Evolutionary conservation across 768 basidiomycete species (phyloP).

Genomic region (Termitomyces sp.): DNA sequence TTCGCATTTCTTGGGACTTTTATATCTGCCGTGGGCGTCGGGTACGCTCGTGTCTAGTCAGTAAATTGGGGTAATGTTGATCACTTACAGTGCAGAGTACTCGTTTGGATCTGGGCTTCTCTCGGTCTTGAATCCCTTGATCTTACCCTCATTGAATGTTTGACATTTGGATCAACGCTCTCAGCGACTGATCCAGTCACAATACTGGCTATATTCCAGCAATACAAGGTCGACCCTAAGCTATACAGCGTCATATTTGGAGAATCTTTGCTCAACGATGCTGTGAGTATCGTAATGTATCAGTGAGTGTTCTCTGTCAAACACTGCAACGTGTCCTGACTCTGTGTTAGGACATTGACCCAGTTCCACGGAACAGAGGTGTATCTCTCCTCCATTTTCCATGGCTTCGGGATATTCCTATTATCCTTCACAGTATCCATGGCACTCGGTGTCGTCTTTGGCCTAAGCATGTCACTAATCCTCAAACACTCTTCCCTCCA

Average conservation of each 20-base stretch:
- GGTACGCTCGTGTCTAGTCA: conserved; percentile 51
- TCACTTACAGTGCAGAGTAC: conserved; percentile 60
- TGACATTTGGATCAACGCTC: conserved; percentile 93
- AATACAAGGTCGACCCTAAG: conserved; percentile 98
- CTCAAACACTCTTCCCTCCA: conserved; percentile 91
- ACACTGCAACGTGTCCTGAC: neutral
- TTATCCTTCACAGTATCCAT: conserved; percentile 93
- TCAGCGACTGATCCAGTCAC: conserved; percentile 98
- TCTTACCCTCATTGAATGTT: conserved; percentile 84
- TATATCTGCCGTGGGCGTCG: conserved; percentile 92
- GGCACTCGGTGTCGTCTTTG: conserved; percentile 89
- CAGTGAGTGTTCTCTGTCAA: conserved; percentile 61
- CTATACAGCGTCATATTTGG: conserved; percentile 97
- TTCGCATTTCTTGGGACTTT: conserved; percentile 96
- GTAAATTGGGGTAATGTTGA: conserved; percentile 25
- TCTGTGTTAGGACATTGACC: conserved; percentile 64
- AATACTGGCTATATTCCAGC: conserved; percentile 96
- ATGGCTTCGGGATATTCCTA: conserved; percentile 96
- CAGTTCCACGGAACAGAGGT: conserved; percentile 90
- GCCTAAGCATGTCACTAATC: conserved; percentile 84
- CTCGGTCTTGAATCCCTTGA: conserved; percentile 87
- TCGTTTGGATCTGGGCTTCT: conserved; percentile 93
- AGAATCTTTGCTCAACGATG: conserved; percentile 95
- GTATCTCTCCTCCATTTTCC: conserved; percentile 82
- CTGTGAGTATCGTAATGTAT: conserved; percentile 99